Base-by-base conservation (phyloP, 208 protist genomes). In the Trypanosomatidae sp. region DNA sequence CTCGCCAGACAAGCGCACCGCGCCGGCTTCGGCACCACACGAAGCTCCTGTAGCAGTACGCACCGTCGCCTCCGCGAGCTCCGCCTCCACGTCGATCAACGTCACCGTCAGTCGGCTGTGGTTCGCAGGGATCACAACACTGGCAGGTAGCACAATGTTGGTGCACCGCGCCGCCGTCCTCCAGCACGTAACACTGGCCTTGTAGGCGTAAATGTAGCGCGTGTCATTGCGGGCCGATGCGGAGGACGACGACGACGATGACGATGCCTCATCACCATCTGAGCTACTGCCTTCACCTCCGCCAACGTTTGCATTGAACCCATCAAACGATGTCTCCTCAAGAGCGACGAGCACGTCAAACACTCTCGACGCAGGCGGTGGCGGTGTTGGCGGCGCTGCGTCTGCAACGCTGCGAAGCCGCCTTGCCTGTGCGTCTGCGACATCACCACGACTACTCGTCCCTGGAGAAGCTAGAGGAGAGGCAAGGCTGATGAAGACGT, bases 101-200 rank as follows among this genome's bases (percentile, higher is more conserved):
- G 86, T 92, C 7, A 95, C 30, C 3, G 82, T 86, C n/a, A 92
- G 79, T 17, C 64, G 47, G 4, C 87, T 78, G 69, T 79, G 81
- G 30, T 67, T 82, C 39, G 78, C 55, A 8, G 71, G 60, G 62
- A 90, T 84, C 12, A 81, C 85, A 6, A 91, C 83, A 41, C 73
- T 81, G 6, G 81, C 30, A 4, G 90, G 90, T 13, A 95, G 76
- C 25, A 91, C 82, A 12, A 95, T 82, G 41, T 84, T 90, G 41
- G 64, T 78, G 65, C 90, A 95, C 13, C 87, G 83, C 58, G 77
- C 68, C 39, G 43, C 39, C 25, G 73, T 65, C 6, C 77, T 72
- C 71, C 76, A 75, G 76, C 90, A 95, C 33, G 78, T 80, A 3
- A 90, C 84, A 59, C 72, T 85, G 0, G 84, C 76, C 25, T 77